phyloP scores from a whole-genome alignment of 805 yeast species.

The Kazachstania africana region DNA sequence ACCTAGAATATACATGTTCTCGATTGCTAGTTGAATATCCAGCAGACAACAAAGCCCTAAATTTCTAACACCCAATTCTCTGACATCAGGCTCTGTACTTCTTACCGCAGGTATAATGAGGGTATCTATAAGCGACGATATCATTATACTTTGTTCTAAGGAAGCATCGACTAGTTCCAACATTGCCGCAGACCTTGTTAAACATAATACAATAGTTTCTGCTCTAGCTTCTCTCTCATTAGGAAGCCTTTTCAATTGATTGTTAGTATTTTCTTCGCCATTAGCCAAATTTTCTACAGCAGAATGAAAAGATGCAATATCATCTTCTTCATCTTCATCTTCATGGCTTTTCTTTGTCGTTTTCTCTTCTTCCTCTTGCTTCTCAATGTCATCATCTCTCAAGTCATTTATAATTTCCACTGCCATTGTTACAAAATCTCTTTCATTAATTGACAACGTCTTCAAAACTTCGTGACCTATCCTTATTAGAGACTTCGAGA shows the following conservation, averaged over 20 bases:
- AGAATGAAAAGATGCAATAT: slow-evolving; percentile 36
- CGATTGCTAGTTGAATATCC: slow-evolving; percentile 53
- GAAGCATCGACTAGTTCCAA: slow-evolving; percentile 57
- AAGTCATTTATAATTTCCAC: slow-evolving; percentile 82
- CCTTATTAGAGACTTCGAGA: slow-evolving; percentile 42
- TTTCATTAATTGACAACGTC: slow-evolving; percentile 63
- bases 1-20: slow-evolving; percentile 54
- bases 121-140: slow-evolving; percentile 62
- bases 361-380: slow-evolving; percentile 23
- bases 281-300: slow-evolving; percentile 31
- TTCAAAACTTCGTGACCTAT: slow-evolving; percentile 54
- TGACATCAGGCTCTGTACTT: slow-evolving; percentile 39
- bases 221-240: slow-evolving; percentile 27
- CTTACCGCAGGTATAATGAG: slow-evolving; percentile 70
- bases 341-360: slow-evolving; percentile 9
- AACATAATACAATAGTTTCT: slow-evolving; percentile 46
- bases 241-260: slow-evolving; percentile 11
- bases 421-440: slow-evolving; percentile 73
- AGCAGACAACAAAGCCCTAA: slow-evolving; percentile 71
- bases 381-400: slow-evolving; percentile 48
- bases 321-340: slow-evolving; percentile 23
- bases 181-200: slow-evolving; percentile 56
- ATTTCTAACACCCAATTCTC: slow-evolving; percentile 59
- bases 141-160: slow-evolving; percentile 48
- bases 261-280: slow-evolving; percentile 9